These are phyloP conservation scores for Panicum hallii DNA, from an alignment of 202 grass and related monocot genomes.

Conservation along the genomic window DNA sequence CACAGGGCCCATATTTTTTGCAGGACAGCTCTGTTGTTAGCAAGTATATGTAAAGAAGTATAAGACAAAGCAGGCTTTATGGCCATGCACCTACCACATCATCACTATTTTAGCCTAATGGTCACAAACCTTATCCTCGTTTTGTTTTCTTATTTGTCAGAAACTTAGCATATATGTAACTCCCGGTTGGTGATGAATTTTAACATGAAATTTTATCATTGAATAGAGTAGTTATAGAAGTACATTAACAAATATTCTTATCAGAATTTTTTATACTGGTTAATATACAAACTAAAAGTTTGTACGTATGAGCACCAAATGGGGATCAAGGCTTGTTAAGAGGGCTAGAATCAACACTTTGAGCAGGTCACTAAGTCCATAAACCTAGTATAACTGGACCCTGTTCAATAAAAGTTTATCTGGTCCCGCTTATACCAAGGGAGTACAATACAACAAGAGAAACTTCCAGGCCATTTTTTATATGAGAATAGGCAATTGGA, in stretches of 20 bases:
- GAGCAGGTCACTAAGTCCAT: neutral
- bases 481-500: neutral
- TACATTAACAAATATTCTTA: conserved; percentile 5
- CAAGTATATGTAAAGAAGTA: conserved; percentile 25
- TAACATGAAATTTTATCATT: neutral
- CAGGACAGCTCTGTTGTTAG: neutral
- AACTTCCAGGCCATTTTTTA: neutral
- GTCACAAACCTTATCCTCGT: neutral
- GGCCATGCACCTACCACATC: neutral
- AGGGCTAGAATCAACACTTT: neutral
- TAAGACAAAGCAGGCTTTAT: neutral
- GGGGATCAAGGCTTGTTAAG: neutral
- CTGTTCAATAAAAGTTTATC: neutral
- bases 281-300: neutral
- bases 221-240: neutral
- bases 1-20: too few relatives aligned
- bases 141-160: neutral
- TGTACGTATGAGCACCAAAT: neutral
- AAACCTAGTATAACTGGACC: neutral
- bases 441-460: neutral
- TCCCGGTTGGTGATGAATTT: neutral
- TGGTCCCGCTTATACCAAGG: neutral
- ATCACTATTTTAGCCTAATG: neutral
- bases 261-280: neutral
- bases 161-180: neutral